Percentiles rank a stretch among this genome's conserved stretches.
These are phyloP conservation scores for Fusarium agapanthi DNA, from an alignment of 2,329 filamentous ascomycete species.

Conservation along the genomic window DNA sequence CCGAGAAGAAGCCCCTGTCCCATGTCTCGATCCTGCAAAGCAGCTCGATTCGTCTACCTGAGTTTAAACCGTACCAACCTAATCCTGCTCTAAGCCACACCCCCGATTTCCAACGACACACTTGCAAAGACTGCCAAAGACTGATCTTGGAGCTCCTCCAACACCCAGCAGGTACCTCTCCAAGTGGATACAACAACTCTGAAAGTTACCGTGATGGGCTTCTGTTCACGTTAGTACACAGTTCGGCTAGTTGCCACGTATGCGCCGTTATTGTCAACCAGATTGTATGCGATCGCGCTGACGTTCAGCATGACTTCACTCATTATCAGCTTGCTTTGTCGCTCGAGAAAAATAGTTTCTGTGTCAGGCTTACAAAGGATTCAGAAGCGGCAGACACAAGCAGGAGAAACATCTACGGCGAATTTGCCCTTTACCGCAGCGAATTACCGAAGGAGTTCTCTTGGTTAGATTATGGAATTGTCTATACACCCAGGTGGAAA, in stretches of 20 bases:
- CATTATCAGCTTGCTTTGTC: background rate
- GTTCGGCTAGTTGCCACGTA: background rate
- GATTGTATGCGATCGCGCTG: background rate
- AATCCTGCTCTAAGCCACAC: background rate
- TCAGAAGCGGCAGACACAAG: fast-evolving
- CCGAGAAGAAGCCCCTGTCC: fast-evolving
- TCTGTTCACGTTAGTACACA: background rate
- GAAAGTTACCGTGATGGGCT: background rate
- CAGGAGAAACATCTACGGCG: background rate
- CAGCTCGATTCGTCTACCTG: background rate
- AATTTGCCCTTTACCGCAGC: background rate
- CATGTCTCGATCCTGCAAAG: background rate
- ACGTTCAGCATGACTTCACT: background rate
- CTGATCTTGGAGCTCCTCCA: background rate
- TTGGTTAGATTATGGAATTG: background rate
- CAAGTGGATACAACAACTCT: fast-evolving
- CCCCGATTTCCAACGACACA: background rate
- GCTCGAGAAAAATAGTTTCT: background rate
- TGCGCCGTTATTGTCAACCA: background rate
- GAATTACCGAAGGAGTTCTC: background rate
- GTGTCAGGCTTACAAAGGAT: background rate
- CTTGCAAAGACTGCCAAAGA: background rate
- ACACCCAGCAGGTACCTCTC: background rate
- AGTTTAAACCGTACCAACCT: fast-evolving
- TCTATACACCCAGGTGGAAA: background rate